Evolutionary conservation across 208 protist genomes (phyloP).

Genomic region (Trypanosoma boissoni): DNA sequence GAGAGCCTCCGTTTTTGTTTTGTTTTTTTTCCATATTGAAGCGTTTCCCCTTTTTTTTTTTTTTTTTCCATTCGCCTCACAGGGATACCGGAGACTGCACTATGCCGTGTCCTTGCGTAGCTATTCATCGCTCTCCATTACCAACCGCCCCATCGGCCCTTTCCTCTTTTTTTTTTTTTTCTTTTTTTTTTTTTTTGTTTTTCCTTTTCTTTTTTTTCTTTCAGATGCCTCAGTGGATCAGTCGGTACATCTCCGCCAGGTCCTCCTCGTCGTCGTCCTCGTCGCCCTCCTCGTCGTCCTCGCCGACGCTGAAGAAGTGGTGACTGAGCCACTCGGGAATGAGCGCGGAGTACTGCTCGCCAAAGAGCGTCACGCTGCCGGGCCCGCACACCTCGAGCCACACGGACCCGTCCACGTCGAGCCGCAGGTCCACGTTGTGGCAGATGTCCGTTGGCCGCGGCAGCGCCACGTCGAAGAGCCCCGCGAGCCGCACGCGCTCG

Average conservation of each 20-base stretch:
- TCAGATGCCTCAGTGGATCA: conserved; percentile 12
- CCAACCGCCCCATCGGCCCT: too few species aligned
- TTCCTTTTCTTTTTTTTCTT: not conserved
- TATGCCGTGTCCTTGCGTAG: too few species aligned
- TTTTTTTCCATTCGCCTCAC: too few species aligned
- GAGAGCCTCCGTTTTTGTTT: too few species aligned
- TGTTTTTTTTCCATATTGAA: too few species aligned
- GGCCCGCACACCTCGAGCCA: conserved; percentile 69
- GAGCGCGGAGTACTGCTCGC: conserved; percentile 56
- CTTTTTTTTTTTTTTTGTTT: not conserved
- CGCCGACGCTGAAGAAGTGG: conserved; percentile 39
- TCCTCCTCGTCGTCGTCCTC: conserved; percentile 35
- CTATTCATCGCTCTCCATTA: too few species aligned
- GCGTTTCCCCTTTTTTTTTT: too few species aligned
- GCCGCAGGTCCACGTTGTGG: conserved; percentile 45
- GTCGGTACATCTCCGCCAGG: conserved; percentile 40
- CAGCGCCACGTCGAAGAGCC: conserved; percentile 10
- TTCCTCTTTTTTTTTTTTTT: too few species aligned
- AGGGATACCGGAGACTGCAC: too few species aligned
- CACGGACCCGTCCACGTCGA: conserved; percentile 74
- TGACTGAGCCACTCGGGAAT: conserved; percentile 64
- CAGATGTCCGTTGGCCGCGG: conserved; percentile 47
- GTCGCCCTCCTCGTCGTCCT: conserved; percentile 39
- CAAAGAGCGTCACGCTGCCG: conserved; percentile 65
- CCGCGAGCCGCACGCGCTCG: not conserved